Evolutionary conservation across 2,329 filamentous ascomycete genomes (phyloP).

Genomic region (Knoxdaviesia capensis): DNA sequence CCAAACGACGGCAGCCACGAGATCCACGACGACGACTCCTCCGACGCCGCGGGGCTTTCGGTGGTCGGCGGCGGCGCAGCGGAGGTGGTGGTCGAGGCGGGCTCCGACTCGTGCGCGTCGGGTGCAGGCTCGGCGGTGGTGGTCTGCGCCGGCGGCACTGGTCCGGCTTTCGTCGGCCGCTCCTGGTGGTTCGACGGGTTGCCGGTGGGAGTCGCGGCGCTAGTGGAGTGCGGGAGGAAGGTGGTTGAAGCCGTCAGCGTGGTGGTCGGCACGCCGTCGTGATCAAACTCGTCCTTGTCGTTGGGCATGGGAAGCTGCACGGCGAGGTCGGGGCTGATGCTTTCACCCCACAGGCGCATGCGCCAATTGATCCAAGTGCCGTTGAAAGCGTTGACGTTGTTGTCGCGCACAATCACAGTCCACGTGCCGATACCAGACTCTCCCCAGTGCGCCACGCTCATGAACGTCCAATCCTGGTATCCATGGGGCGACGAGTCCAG

Average conservation of each 20-base stretch:
- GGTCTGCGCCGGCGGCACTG: constrained; percentile 2
- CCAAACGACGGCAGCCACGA: constrained; percentile 85
- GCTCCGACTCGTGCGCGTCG: constrained; percentile 8
- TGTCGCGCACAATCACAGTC: constrained; percentile 81
- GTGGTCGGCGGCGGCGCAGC: constrained; percentile 16
- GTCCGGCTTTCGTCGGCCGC: constrained; percentile 34
- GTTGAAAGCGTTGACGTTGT: constrained; percentile 50
- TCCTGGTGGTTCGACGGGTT: constrained; percentile 43
- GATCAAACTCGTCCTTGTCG: constrained; percentile 66
- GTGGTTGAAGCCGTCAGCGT: constrained; percentile 18
- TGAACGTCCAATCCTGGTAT: constrained; percentile 95
- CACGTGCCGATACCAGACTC: constrained; percentile 75
- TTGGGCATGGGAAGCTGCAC: constrained; percentile 61
- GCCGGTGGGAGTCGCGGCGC: constrained; percentile 27
- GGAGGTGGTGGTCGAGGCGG: constrained; percentile 28
- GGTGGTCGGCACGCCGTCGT: constrained; percentile 45
- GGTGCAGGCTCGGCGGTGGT: constrained; percentile 12
- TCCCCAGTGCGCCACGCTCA: constrained; percentile 96
- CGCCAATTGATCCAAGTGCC: constrained; percentile 84
- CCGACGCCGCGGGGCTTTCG: constrained; percentile 16
- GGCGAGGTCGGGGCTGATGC: constrained; percentile 55
- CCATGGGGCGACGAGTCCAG: constrained; percentile 46
- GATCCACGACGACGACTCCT: constrained; percentile 50
- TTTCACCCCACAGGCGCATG: constrained; percentile 84
- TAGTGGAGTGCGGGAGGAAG: constrained; percentile 37